phyloP scores from a whole-genome alignment of 2,329 filamentous ascomycete genomes.

The Didymella pomorum region DNA sequence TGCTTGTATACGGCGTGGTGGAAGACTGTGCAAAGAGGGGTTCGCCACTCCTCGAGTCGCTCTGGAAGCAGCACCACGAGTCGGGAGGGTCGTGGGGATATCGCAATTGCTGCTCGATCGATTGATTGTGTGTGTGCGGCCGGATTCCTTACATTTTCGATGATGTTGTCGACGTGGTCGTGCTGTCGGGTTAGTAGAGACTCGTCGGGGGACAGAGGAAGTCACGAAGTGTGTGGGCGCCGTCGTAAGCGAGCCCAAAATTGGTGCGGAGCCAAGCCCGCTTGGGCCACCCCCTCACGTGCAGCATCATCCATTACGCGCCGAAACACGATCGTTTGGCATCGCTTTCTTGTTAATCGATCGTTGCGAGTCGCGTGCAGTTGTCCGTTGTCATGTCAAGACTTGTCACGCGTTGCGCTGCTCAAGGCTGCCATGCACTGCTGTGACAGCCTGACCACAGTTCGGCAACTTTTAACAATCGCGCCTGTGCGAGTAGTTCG shows the following conservation, averaged over 20 bases:
- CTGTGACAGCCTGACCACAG: neutral
- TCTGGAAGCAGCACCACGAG: slow-evolving; percentile 33
- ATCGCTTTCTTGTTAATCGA: slow-evolving; percentile 1
- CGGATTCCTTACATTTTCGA: slow-evolving; percentile 54
- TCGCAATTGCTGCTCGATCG: slow-evolving; percentile 32
- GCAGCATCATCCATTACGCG: slow-evolving; percentile 18
- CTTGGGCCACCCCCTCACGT: slow-evolving; percentile 13
- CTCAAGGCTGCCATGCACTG: neutral
- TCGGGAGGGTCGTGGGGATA: slow-evolving; percentile 27
- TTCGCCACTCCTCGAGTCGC: slow-evolving; percentile 43
- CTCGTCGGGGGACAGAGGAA: slow-evolving; percentile 9
- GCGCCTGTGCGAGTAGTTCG: neutral
- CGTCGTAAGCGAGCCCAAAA: slow-evolving; percentile 20
- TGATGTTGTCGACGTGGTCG: slow-evolving; percentile 51
- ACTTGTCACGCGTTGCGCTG: neutral
- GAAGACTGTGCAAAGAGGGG: slow-evolving; percentile 44
- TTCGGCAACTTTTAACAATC: neutral
- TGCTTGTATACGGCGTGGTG: slow-evolving; percentile 29
- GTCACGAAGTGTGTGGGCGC: slow-evolving; percentile 18
- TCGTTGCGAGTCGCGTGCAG: neutral
- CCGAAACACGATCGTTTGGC: slow-evolving; percentile 9
- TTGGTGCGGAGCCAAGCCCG: slow-evolving; percentile 13
- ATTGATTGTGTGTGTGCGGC: slow-evolving; percentile 25
- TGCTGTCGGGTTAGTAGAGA: slow-evolving; percentile 28
- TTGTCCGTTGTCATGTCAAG: neutral